Evolutionary conservation across 2,329 filamentous ascomycete genomes (phyloP), one percentile per base, ranked within the genome.

Genomic region (Verticillium zaregamsianum): DNA sequence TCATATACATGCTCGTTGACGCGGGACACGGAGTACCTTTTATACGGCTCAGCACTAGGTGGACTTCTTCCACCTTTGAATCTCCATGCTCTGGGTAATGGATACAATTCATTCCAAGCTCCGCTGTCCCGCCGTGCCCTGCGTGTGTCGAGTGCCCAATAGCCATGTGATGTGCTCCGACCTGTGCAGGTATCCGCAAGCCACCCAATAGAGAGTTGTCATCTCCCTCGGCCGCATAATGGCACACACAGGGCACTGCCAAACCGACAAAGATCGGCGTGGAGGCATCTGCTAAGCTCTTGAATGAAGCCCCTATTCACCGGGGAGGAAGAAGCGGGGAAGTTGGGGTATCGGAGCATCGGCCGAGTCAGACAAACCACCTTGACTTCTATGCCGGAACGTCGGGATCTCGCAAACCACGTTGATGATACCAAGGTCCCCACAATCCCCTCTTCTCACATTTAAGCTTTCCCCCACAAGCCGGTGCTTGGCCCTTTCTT

Each of bases 101-200:
- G 5, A 5, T 23, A 1, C 7, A 12, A 8, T 7, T 3, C 45
- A 25, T 12, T 25, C 45, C 23, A 17, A 40, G 37, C 17, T 40
- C 37, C 37, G 14, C 37, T 25, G 28, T 28, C 8, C n/a, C 12
- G 45, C 11, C 3, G 45, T 45, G 61, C 58, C 58, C 62, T 64
- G 62, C 61, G 56, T 64, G 62, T 63, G 62, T 39, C 55, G 14
- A 57, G 23, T 12, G 8, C 12, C 8, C 8, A 8, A 25, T 20
- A 12, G 9, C 45, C 45, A 52, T 52, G 20, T 52, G 45, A 52
- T n/a, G 39, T 62, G 28, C 7, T 23, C 3, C 37, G 57, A 31
- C 58, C 63, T 60, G 62, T 23, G 57, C 57, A 61, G 55, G 54
- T 25, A 52, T 14, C 45, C 20, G 9, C n/a, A 23, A 14, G 25